Evolutionary conservation across 2,329 filamentous ascomycete species (phyloP).

Genomic region (Thermothelomyces thermophilus): DNA sequence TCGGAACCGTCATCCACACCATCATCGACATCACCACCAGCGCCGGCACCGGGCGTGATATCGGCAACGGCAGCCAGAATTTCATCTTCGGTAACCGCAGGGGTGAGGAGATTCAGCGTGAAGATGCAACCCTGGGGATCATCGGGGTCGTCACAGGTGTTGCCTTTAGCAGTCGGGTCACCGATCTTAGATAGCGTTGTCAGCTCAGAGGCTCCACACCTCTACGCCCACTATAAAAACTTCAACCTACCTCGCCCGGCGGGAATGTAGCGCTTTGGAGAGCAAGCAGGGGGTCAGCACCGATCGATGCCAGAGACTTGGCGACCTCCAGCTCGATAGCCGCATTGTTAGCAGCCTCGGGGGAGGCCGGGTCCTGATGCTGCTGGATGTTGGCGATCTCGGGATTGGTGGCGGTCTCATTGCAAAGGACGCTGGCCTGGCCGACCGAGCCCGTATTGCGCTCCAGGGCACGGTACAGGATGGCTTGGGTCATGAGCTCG

Average conservation of each 20-base stretch:
- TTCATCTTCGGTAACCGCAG: slow-evolving; percentile 48
- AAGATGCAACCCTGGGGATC: slow-evolving; percentile 52
- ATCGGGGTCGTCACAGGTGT: slow-evolving; percentile 45
- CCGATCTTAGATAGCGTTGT: slow-evolving; percentile 22
- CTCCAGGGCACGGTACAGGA: slow-evolving; percentile 50
- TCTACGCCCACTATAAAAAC: background rate
- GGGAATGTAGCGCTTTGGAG: slow-evolving; percentile 58
- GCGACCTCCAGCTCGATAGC: slow-evolving; percentile 53
- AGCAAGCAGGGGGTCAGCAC: slow-evolving; percentile 55
- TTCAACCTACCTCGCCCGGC: slow-evolving; percentile 47
- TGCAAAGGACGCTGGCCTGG: slow-evolving; percentile 50
- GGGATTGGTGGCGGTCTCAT: slow-evolving; percentile 52
- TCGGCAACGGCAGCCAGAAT: slow-evolving; percentile 44
- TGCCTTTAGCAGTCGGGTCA: slow-evolving; percentile 40
- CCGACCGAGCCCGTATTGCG: slow-evolving; percentile 55
- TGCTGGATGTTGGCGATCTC: slow-evolving; percentile 58
- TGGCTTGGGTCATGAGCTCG: slow-evolving; percentile 44
- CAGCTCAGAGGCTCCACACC: slow-evolving; percentile 14
- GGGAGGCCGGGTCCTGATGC: slow-evolving; percentile 61
- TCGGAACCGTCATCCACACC: slow-evolving; percentile 15
- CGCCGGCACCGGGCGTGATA: slow-evolving; percentile 16
- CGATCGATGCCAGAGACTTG: slow-evolving; percentile 52
- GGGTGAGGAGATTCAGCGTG: slow-evolving; percentile 46
- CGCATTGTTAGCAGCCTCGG: slow-evolving; percentile 54
- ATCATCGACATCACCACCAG: slow-evolving; percentile 11